Percentiles rank a stretch among this genome's conserved stretches.
phyloP scores from a whole-genome alignment of 352 stramenopile species.

The Globisporangium solare region DNA sequence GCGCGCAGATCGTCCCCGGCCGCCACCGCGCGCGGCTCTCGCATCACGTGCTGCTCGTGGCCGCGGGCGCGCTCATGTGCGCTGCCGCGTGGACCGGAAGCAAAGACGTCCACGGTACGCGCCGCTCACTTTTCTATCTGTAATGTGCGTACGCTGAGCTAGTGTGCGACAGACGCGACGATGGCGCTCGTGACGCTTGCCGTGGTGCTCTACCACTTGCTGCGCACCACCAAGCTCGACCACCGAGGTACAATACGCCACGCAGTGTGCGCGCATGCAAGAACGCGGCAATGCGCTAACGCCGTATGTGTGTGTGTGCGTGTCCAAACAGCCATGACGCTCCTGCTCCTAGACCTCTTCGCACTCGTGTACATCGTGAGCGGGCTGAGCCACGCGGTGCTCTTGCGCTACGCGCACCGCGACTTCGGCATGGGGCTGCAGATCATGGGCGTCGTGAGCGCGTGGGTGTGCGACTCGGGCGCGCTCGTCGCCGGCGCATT shows the following conservation, averaged over 20 bases:
- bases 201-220: constrained; percentile 37
- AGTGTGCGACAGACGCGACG: constrained; percentile 34
- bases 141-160: background rate
- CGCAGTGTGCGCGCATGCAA: background rate
- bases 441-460: constrained; percentile 51
- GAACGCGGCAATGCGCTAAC: background rate
- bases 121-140: background rate
- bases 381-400: constrained; percentile 57
- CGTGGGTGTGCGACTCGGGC: constrained; percentile 67
- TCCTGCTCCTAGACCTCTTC: constrained; percentile 51
- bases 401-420: constrained; percentile 40
- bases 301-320: background rate
- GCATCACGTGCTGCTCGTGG: constrained; percentile 27
- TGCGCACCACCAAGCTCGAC: constrained; percentile 25
- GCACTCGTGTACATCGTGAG: constrained; percentile 54
- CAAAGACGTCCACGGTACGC: constrained; percentile 28
- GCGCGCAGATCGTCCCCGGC: constrained; percentile 27
- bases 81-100: constrained; percentile 29
- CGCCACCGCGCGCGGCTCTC: background rate
- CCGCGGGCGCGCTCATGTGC: constrained; percentile 22
- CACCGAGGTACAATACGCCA: constrained; percentile 29
- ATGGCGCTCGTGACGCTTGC: constrained; percentile 21
- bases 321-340: constrained; percentile 10
- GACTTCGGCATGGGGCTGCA: constrained; percentile 55
- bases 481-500: constrained; percentile 52